Percentiles rank a stretch among this genome's conserved stretches.
phyloP scores from a whole-genome alignment of 345 rosid genomes.

The Eucalyptus polybractea region DNA sequence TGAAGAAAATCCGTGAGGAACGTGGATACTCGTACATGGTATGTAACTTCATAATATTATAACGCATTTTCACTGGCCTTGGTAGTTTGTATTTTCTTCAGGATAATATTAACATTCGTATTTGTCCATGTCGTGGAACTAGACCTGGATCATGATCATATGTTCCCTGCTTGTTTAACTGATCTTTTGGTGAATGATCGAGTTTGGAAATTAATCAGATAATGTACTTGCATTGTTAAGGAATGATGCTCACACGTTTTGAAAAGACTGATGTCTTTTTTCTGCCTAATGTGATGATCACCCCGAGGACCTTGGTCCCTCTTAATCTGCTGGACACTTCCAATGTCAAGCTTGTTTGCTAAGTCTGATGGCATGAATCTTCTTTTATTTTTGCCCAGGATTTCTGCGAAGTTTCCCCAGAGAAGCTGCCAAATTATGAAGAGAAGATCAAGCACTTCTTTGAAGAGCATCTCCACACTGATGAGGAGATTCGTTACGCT shows the following conservation, averaged over 20 bases:
- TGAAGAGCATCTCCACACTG: slow-evolving; percentile 94
- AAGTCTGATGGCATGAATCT: neutral
- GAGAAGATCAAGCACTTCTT: slow-evolving; percentile 77
- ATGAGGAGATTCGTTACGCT: slow-evolving; percentile 90
- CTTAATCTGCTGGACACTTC: neutral
- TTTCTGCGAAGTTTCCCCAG: slow-evolving; percentile 84
- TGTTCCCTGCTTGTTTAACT: neutral
- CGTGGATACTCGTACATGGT: slow-evolving; percentile 94
- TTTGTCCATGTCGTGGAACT: neutral
- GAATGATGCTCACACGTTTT: neutral
- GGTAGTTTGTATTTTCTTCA: neutral
- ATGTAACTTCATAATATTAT: neutral
- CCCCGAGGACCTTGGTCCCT: neutral
- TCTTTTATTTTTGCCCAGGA: slow-evolving; percentile 1
- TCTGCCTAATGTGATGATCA: neutral
- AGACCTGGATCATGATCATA: neutral
- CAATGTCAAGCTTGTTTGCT: neutral
- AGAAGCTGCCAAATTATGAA: slow-evolving; percentile 80
- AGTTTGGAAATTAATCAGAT: neutral
- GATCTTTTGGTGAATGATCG: neutral
- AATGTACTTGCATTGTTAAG: neutral
- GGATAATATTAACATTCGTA: neutral
- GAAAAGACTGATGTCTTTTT: neutral
- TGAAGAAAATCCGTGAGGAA: slow-evolving; percentile 78
- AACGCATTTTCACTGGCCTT: neutral